Conservation (phyloP, 495 filamentous ascomycete species). For the Daldinia loculata region DNA sequence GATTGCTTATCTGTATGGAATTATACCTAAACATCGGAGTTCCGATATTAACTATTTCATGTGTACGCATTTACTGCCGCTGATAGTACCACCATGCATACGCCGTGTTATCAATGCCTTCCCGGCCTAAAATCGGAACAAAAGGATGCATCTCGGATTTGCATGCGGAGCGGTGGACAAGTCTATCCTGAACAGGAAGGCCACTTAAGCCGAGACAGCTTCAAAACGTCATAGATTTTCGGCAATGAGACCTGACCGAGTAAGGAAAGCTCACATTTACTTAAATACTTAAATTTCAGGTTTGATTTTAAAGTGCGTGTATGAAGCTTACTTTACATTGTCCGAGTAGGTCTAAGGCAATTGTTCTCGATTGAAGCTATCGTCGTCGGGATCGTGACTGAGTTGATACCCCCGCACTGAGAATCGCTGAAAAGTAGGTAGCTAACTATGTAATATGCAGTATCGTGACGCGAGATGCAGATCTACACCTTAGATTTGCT, state of each 20-base stretch:
- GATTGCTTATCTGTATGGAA: background rate
- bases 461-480: constrained; percentile 27
- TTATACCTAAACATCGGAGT: background rate
- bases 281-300: background rate
- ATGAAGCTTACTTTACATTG: background rate
- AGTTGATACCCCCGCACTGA: constrained; percentile 23
- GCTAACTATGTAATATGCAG: constrained; percentile 20
- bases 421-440: constrained; percentile 16
- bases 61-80: constrained; percentile 3
- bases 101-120: constrained; percentile 13
- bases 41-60: constrained; percentile 3
- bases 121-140: constrained; percentile 23
- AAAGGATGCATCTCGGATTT: constrained; percentile 20
- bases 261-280: background rate
- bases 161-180: constrained; percentile 15
- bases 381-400: constrained; percentile 12
- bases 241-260: background rate
- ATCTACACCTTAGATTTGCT: constrained; percentile 31
- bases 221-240: constrained; percentile 21
- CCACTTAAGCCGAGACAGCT: constrained; percentile 13
- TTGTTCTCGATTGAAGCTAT: constrained; percentile 12
- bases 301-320: background rate
- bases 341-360: background rate
- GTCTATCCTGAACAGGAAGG: constrained; percentile 32
- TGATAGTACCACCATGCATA: constrained; percentile 14